Percentiles rank a stretch among this genome's conserved stretches.
Conservation (phyloP, 2,329 filamentous ascomycete genomes). For the Ophiostoma sp. region DNA sequence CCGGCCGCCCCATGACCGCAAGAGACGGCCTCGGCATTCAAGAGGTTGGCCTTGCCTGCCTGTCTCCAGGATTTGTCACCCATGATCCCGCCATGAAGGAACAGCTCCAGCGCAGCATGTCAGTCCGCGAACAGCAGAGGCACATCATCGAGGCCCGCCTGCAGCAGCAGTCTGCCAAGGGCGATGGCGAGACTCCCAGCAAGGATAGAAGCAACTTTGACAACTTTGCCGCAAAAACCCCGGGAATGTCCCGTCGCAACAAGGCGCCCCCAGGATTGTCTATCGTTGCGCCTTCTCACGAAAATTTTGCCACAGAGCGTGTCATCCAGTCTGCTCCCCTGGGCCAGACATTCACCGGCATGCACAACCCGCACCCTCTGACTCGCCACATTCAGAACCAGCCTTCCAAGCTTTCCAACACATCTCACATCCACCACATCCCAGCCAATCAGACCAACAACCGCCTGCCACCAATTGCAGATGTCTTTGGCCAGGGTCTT, state of each 20-base stretch:
- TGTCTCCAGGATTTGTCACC: slow-evolving; percentile 93
- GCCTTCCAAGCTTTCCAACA: slow-evolving; percentile 74
- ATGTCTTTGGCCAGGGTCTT: slow-evolving; percentile 84
- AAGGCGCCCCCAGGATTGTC: slow-evolving; percentile 84
- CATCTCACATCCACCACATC: slow-evolving; percentile 84
- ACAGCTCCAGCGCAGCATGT: slow-evolving; percentile 88
- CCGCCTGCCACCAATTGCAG: slow-evolving; percentile 84
- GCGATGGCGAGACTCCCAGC: slow-evolving; percentile 56
- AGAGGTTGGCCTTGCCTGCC: slow-evolving; percentile 86
- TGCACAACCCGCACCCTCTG: slow-evolving; percentile 70
- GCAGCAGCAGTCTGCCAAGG: slow-evolving; percentile 80
- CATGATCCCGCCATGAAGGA: slow-evolving; percentile 96
- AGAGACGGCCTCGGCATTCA: slow-evolving; percentile 78
- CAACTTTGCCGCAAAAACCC: slow-evolving; percentile 61
- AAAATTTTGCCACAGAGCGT: slow-evolving; percentile 87
- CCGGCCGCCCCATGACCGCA: slow-evolving; percentile 70
- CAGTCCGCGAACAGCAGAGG: slow-evolving; percentile 87
- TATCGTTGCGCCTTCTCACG: slow-evolving; percentile 89
- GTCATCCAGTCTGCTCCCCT: slow-evolving; percentile 96
- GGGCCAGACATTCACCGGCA: slow-evolving; percentile 89
- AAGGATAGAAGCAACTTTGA: slow-evolving; percentile 47
- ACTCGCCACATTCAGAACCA: slow-evolving; percentile 76
- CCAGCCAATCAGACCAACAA: slow-evolving; percentile 86
- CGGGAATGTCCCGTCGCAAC: slow-evolving; percentile 66
- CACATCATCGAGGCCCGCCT: slow-evolving; percentile 89